A percentile compares a stretch with the other conserved stretches of the same genome.
These are phyloP conservation scores for Trichoderma asperellum DNA, from an alignment of 2,329 filamentous ascomycete species.

Conservation along the genomic window DNA sequence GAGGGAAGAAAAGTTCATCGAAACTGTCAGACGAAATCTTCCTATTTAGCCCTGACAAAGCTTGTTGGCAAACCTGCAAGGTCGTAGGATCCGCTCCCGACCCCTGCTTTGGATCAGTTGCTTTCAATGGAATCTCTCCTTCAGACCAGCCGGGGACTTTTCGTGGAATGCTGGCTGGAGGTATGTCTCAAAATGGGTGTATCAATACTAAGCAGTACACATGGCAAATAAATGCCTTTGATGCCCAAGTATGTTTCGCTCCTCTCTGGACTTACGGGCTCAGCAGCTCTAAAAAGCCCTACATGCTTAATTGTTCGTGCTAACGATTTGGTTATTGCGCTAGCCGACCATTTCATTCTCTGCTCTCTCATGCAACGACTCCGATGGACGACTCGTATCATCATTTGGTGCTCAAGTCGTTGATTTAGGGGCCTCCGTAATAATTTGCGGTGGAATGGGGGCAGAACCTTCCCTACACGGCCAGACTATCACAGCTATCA, in stretches of 20 bases:
- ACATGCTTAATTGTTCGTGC: neutral
- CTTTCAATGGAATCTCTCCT: slow-evolving; percentile 39
- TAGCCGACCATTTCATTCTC: slow-evolving; percentile 39
- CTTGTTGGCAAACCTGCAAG: slow-evolving; percentile 53
- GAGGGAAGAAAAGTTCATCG: slow-evolving; percentile 60
- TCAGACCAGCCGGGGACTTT: slow-evolving; percentile 41
- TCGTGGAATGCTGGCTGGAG: slow-evolving; percentile 70
- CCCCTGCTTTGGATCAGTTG: slow-evolving; percentile 50
- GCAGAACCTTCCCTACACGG: slow-evolving; percentile 37
- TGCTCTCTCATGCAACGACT: neutral
- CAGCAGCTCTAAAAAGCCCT: neutral
- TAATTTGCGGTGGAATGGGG: slow-evolving; percentile 44
- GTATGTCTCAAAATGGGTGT: slow-evolving; percentile 67
- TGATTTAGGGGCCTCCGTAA: slow-evolving; percentile 32
- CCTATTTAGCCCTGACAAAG: slow-evolving; percentile 51
- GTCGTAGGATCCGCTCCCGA: slow-evolving; percentile 42
- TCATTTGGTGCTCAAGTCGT: slow-evolving; percentile 42
- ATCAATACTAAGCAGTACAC: slow-evolving; percentile 65
- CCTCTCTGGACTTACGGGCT: neutral
- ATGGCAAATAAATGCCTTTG: slow-evolving; percentile 61
- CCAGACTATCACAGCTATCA: slow-evolving; percentile 33
- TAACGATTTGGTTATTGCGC: neutral
- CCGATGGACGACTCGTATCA: slow-evolving; percentile 32
- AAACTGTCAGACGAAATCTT: slow-evolving; percentile 56
- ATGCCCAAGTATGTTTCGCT: slow-evolving; percentile 42